phyloP scores from a whole-genome alignment of 2,329 filamentous ascomycete species.

The Pseudogymnoascus pannorum region DNA sequence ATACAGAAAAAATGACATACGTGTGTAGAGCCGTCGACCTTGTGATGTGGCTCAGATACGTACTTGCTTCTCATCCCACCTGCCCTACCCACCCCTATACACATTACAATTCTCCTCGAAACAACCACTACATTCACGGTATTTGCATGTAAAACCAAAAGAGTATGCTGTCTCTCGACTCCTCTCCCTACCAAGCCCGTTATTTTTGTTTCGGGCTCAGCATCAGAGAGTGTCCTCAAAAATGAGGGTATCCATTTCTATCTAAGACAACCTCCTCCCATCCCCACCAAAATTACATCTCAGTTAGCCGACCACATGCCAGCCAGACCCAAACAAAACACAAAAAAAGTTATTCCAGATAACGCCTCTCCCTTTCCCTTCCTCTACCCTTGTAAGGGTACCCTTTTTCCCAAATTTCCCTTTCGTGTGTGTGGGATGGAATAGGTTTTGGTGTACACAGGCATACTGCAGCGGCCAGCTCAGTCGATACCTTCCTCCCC shows the following conservation, averaged over 20 bases:
- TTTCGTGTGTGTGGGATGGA: not conserved
- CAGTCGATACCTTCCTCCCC: not conserved
- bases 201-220: not conserved
- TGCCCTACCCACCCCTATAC: too few relatives aligned
- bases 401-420: not conserved
- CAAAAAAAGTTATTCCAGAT: not conserved
- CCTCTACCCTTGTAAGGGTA: not conserved
- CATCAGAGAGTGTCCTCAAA: not conserved
- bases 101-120: too few relatives aligned
- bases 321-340: not conserved
- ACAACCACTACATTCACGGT: too few relatives aligned
- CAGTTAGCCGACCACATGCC: not conserved
- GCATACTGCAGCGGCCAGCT: not conserved
- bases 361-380: not conserved
- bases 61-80: too few relatives aligned
- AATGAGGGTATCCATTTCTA: constrained; percentile 5
- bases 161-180: not conserved
- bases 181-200: not conserved
- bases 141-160: too few relatives aligned
- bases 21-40: too few relatives aligned
- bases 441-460: not conserved
- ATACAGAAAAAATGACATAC: too few relatives aligned
- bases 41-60: too few relatives aligned
- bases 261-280: not conserved
- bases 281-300: not conserved